Base-by-base conservation (phyloP, 2,329 filamentous ascomycete species). In the Penicillium sumatraense region DNA sequence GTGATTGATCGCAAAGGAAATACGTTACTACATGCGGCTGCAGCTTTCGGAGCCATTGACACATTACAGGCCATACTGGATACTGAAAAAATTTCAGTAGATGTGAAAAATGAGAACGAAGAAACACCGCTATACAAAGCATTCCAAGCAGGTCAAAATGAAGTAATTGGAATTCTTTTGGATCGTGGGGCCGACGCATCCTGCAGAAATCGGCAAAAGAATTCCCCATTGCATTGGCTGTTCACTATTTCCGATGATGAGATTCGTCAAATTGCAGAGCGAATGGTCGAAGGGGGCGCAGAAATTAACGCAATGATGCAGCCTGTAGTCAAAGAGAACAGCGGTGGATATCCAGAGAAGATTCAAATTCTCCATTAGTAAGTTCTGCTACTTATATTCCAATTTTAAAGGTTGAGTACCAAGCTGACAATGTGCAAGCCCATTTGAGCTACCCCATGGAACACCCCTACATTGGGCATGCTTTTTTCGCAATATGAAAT, bases 111-210 rank as follows among this genome's bases (percentile, higher is more conserved):
- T 44, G 64, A 68, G 13, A 65, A 68, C 49, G 52, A 41, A 4
- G 66, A 69, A 31, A 68, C 67, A 7, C 60, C 66, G 13, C 50
- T 69, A 7, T 68, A 68, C 47, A 68, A 66, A 29, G 67, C 67
- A 8, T 68, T 59, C 24, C 66, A 69, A 44, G 67, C 66, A 5
- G 67, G 66, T 8, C 67, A 68, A 47, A 48, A 56, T 6, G 31
- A 61, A 2, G 56, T 65, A n/a, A 60, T 69, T 33, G 40, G 65
- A 14, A 54, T 59, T 24, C 57, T 69, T 40, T 60, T 69, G 31
- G 57, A 66, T 14, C 54, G 56, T 13, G 61, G 63, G 5, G 67
- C 67, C 23, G 59, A 50, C 36, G 56, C 60, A 51, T 58, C 53
- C 2, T 53, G 51, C n/a, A 27, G 45, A 23, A 68, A 64, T 8